Conservation (phyloP, 495 filamentous ascomycete genomes). For the Xylaria nigripes region DNA sequence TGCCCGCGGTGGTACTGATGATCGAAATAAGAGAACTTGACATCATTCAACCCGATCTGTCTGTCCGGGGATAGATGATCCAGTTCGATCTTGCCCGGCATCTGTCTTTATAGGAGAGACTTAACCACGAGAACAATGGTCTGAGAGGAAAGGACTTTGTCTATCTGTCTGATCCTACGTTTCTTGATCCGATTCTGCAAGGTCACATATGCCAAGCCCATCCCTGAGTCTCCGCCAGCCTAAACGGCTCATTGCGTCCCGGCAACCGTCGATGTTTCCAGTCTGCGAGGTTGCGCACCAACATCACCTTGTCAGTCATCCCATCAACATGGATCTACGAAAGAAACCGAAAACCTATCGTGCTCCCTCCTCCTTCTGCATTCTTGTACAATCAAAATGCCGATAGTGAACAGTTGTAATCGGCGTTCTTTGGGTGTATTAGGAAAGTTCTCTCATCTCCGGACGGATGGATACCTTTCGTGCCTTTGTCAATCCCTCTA, state of each 20-base stretch:
- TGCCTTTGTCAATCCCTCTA: slow-evolving; percentile 7
- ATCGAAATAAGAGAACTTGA: background rate
- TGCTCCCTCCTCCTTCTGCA: background rate
- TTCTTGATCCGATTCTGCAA: background rate
- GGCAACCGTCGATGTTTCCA: slow-evolving; percentile 3
- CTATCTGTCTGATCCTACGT: background rate
- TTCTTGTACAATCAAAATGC: slow-evolving; percentile 8
- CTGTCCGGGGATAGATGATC: background rate
- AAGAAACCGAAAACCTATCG: slow-evolving; percentile 2
- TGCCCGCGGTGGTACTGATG: background rate
- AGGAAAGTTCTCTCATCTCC: background rate
- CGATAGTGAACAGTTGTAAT: background rate
- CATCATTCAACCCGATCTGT: background rate
- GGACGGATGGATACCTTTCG: slow-evolving; percentile 3
- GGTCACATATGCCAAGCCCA: background rate
- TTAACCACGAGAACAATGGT: background rate
- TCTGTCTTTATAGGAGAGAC: background rate
- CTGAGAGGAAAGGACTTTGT: background rate
- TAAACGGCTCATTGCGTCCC: background rate
- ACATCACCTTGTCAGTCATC: background rate
- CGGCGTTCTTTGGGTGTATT: slow-evolving; percentile 1
- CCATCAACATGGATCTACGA: slow-evolving; percentile 4
- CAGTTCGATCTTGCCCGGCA: background rate
- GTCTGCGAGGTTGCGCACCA: slow-evolving; percentile 5
- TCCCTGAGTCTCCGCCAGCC: background rate